phyloP scores from a whole-genome alignment of 2,329 filamentous ascomycete species.

The Nannizziopsis arthrosporioides region DNA sequence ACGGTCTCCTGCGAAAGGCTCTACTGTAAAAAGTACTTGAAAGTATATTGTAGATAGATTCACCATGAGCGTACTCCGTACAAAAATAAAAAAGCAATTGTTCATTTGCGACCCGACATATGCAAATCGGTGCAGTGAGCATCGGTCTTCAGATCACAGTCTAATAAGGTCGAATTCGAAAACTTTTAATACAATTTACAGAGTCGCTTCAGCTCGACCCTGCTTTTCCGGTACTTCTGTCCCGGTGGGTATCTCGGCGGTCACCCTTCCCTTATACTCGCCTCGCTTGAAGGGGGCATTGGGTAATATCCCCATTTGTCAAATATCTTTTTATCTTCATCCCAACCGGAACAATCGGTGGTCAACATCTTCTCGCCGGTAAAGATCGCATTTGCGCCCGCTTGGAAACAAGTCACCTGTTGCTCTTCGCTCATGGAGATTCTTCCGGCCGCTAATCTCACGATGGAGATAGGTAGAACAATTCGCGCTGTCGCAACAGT shows the following conservation, averaged over 20 bases:
- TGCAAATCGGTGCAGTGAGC: too few species aligned
- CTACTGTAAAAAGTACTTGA: conserved; percentile 17
- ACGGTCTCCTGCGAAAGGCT: conserved; percentile 30
- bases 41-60: neutral
- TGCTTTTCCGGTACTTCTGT: neutral
- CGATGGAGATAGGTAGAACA: conserved; percentile 74
- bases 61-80: too few species aligned
- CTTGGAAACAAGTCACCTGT: conserved; percentile 80
- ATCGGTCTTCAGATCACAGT: too few species aligned
- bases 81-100: too few species aligned
- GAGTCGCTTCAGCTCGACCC: neutral
- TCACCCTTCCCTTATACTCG: conserved; percentile 8
- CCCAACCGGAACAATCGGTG: conserved; percentile 82
- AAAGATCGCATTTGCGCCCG: conserved; percentile 87
- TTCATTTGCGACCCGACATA: too few species aligned
- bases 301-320: conserved; percentile 67
- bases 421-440: conserved; percentile 80
- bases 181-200: neutral
- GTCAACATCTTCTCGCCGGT: conserved; percentile 94
- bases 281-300: conserved; percentile 51
- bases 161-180: too few species aligned
- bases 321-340: conserved; percentile 77
- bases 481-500: conserved; percentile 75
- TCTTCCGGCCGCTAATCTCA: conserved; percentile 72
- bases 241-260: neutral